These are phyloP conservation scores for Apiotrichum porosum DNA, from an alignment of 1,284 basidiomycete genomes.

Conservation along the genomic window DNA sequence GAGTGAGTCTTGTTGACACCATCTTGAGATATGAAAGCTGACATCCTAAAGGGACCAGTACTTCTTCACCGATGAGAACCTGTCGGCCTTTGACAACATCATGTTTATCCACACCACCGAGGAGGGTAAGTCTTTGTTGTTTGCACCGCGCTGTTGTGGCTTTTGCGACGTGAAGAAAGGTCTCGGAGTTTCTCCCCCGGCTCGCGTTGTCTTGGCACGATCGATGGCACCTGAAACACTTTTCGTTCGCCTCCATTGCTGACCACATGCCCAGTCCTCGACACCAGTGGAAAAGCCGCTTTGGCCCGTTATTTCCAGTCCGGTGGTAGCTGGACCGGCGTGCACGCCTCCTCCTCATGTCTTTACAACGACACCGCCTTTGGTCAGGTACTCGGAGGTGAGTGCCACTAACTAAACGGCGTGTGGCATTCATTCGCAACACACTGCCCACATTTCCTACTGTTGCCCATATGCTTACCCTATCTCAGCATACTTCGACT, in stretches of 20 bases:
- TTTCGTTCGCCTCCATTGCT: no score
- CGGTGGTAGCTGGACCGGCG: constrained; percentile 40
- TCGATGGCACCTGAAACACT: no score
- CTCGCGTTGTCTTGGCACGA: no score
- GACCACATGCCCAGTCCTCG: constrained; percentile 57
- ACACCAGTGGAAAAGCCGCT: constrained; percentile 57
- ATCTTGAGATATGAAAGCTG: no score
- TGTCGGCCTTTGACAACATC: background rate
- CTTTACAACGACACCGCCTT: constrained; percentile 64
- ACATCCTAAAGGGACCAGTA: background rate
- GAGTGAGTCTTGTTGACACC: constrained; percentile 47
- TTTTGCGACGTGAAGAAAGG: background rate
- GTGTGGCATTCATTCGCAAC: background rate
- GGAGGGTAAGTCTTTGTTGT: background rate
- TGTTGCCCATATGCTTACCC: no score
- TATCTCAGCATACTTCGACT: constrained; percentile 60
- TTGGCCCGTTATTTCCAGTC: constrained; percentile 62
- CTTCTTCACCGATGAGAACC: background rate
- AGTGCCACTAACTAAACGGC: constrained; percentile 21
- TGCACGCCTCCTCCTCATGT: constrained; percentile 61
- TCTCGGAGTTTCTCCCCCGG: no score
- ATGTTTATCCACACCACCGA: constrained; percentile 2
- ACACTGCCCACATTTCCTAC: no score
- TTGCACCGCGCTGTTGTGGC: background rate
- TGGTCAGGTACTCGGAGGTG: constrained; percentile 52